Evolutionary conservation across 805 yeast genomes (phyloP), one percentile per base, ranked within the genome.

Genomic region (Yamadazyma sp.): DNA sequence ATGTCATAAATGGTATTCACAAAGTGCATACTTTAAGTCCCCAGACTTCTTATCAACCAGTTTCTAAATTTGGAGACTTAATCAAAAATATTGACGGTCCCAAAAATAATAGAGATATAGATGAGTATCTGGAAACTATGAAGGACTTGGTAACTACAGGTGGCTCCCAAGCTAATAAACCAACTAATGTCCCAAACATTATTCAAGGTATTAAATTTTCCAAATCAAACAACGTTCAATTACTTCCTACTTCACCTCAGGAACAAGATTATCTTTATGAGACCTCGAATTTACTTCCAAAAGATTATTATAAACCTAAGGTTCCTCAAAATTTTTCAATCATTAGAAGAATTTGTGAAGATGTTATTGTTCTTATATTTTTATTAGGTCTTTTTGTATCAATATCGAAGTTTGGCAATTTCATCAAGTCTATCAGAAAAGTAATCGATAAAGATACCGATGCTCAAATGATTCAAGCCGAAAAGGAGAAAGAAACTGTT

Each of bases 341-440:
- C 5, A 22, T 55, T 6, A 43, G 48, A 35, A 52, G 75, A 39
- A 51, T 70, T 4, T 49, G 69, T 35, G 82, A 77, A 45, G 79
- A 76, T 45, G 58, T 74, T n/a, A 44, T 69, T 4, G 73, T 74
- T 12, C 63, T 78, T 7, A 32, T 61, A 4, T 44, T 65, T 1
- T 57, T 72, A 7, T 35, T 69, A 13, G 34, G 56, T 1, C 50
- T 70, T 2, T 49, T 71, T 5, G 52, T 66, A 20, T 41, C 57
- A 1, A 49, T 73, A 13, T 62, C 73, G 0, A 61, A 49, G 41
- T 41, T 62, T 6, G 71, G 70, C 2, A 19, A 60, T 4, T 39
- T 67, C 19, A 16, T 39, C 10, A 42, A 30, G 27, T 35, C 36
- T 14, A 20, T 41, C 9, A 33, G 34, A 21, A 27, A 27, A 7